Percentiles rank a stretch among this genome's conserved stretches.
phyloP scores from a whole-genome alignment of 345 rosid genomes.

The Iberis pinnata region DNA sequence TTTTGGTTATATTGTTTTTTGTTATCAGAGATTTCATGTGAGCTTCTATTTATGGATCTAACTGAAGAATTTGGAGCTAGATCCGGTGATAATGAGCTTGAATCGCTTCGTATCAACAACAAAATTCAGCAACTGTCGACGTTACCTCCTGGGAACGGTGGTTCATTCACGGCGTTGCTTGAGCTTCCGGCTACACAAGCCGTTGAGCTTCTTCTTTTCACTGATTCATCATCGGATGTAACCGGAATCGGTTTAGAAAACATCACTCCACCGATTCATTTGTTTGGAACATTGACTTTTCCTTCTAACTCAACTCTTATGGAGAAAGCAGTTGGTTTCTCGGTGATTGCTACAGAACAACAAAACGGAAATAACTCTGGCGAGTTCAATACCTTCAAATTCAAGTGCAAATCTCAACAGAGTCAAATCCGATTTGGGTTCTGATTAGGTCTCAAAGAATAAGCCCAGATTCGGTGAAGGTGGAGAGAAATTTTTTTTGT shows the following conservation, averaged over 20 bases:
- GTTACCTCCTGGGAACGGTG: conserved; percentile 36
- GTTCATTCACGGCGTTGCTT: conserved; percentile 63
- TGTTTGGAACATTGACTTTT: conserved; percentile 29
- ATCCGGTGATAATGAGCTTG: conserved; percentile 36
- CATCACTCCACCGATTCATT: conserved; percentile 22
- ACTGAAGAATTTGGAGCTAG: conserved; percentile 32
- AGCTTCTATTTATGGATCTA: conserved; percentile 48
- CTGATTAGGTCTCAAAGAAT: too few species aligned
- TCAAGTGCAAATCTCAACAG: conserved; percentile 34
- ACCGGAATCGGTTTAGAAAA: conserved; percentile 18
- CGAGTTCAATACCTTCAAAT: conserved; percentile 30
- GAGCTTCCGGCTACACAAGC: conserved; percentile 57
- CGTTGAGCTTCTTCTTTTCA: conserved; percentile 47
- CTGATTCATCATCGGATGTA: conserved; percentile 4
- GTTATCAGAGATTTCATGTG: too few species aligned
- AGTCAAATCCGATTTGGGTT: conserved; percentile 34
- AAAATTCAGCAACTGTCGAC: conserved; percentile 40
- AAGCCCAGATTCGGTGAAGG: too few species aligned
- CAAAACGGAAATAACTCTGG: conserved; percentile 24
- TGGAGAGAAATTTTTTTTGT: too few species aligned
- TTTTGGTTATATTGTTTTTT: too few species aligned
- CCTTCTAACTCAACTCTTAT: conserved; percentile 28
- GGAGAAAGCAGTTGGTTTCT: conserved; percentile 35
- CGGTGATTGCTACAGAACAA: conserved; percentile 30
- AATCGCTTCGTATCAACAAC: conserved; percentile 41